A percentile compares a stretch with the other conserved stretches of the same genome.
phyloP scores from a whole-genome alignment of 2,329 filamentous ascomycete species.

The Simplicillium sp. region DNA sequence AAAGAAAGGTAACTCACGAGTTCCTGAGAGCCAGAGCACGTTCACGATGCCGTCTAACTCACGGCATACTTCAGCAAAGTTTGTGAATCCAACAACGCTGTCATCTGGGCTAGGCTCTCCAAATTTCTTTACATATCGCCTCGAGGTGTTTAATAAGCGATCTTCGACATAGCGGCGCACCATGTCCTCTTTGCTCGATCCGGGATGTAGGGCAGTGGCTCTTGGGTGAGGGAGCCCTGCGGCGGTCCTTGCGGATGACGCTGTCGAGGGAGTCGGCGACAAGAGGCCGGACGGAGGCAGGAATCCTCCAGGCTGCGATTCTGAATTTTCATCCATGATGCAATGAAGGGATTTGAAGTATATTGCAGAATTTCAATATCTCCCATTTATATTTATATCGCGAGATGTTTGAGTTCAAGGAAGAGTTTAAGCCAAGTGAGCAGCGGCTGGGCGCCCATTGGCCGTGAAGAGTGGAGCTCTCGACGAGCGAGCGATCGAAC shows the following conservation, averaged over 20 bases:
- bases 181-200: slow-evolving; percentile 50
- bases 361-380: too few species aligned
- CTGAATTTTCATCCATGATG: slow-evolving; percentile 16
- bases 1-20: slow-evolving; percentile 49
- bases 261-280: slow-evolving; percentile 43
- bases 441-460: too few species aligned
- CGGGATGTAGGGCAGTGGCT: slow-evolving; percentile 39
- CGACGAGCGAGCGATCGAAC: too few species aligned
- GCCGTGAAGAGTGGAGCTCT: too few species aligned
- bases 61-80: slow-evolving; percentile 59
- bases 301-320: slow-evolving; percentile 37
- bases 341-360: too few species aligned
- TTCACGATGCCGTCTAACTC: slow-evolving; percentile 70
- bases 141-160: slow-evolving; percentile 40
- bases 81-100: slow-evolving; percentile 42
- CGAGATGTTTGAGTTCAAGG: too few species aligned
- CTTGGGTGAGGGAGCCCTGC: slow-evolving; percentile 46
- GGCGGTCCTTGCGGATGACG: slow-evolving; percentile 28
- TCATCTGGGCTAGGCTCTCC: slow-evolving; percentile 34
- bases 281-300: slow-evolving; percentile 34
- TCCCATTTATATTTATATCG: too few species aligned
- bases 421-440: too few species aligned
- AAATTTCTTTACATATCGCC: slow-evolving; percentile 53
- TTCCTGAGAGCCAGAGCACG: slow-evolving; percentile 78
- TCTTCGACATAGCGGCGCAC: slow-evolving; percentile 48